Percentiles rank a stretch among this genome's conserved stretches.
phyloP scores from a whole-genome alignment of 2,329 filamentous ascomycete species.

The Nothomitra cinnamomea region DNA sequence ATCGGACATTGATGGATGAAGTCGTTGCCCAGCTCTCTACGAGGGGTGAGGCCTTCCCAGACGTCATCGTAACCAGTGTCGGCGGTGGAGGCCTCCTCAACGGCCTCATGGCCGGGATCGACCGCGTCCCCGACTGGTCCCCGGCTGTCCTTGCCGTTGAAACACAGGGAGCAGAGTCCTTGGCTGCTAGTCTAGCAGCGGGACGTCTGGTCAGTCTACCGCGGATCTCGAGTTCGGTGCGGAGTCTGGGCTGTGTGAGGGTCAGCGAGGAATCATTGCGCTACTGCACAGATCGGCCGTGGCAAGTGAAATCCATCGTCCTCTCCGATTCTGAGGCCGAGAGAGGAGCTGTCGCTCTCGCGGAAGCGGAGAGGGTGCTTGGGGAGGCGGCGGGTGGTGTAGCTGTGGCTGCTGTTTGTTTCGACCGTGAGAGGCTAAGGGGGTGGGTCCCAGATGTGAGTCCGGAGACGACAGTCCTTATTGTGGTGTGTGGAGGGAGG shows the following conservation, averaged over 20 bases:
- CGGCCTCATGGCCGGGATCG: constrained; percentile 55
- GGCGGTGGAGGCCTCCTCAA: constrained; percentile 69
- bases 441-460: constrained; percentile 45
- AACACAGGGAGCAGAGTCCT: constrained; percentile 54
- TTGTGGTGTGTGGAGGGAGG: constrained; percentile 70
- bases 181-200: constrained; percentile 43
- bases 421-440: constrained; percentile 35
- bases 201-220: constrained; percentile 42
- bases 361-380: constrained; percentile 64
- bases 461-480: constrained; percentile 53
- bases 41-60: constrained; percentile 29
- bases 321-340: constrained; percentile 65
- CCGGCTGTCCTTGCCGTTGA: constrained; percentile 44
- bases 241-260: constrained; percentile 53
- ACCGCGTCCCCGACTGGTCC: constrained; percentile 21
- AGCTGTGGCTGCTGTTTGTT: constrained; percentile 52
- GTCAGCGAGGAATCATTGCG: constrained; percentile 53
- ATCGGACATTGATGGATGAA: constrained; percentile 40
- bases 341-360: constrained; percentile 56
- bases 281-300: constrained; percentile 30
- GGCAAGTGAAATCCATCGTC: constrained; percentile 40
- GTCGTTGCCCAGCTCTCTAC: constrained; percentile 22
- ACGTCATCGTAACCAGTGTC: constrained; percentile 60
- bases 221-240: constrained; percentile 59
- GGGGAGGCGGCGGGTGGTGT: constrained; percentile 81